These are phyloP conservation scores for Aspergillus luchuensis DNA, from an alignment of 2,329 filamentous ascomycete genomes.

Conservation along the genomic window DNA sequence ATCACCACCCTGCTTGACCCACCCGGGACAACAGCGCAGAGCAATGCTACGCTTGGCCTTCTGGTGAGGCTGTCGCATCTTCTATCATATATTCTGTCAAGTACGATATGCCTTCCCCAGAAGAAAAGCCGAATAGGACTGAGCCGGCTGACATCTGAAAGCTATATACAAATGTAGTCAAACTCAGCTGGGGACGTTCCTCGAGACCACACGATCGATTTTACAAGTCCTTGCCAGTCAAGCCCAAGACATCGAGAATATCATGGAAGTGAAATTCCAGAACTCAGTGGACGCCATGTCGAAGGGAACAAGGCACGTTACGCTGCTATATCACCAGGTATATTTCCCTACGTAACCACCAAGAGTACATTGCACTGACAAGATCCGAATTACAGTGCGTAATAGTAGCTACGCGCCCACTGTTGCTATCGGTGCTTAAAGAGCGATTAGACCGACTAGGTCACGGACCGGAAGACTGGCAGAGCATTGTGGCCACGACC, in stretches of 20 bases:
- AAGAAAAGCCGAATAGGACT: not conserved
- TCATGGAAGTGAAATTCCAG: slow-evolving; percentile 38
- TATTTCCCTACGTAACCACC: not conserved
- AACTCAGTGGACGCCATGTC: slow-evolving; percentile 42
- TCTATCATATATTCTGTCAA: slow-evolving; percentile 39
- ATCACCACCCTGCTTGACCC: slow-evolving; percentile 39
- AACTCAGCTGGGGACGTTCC: slow-evolving; percentile 37
- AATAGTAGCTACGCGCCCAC: slow-evolving; percentile 43
- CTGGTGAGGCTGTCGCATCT: slow-evolving; percentile 42
- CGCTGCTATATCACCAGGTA: slow-evolving; percentile 45
- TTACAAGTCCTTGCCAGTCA: slow-evolving; percentile 41
- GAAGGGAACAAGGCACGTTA: slow-evolving; percentile 42
- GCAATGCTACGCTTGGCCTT: slow-evolving; percentile 36
- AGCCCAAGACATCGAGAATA: slow-evolving; percentile 44
- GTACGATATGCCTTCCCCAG: slow-evolving; percentile 25
- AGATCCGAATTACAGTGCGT: slow-evolving; percentile 30
- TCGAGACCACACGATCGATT: slow-evolving; percentile 41
- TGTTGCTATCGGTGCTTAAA: slow-evolving; percentile 44
- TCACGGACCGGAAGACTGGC: slow-evolving; percentile 33
- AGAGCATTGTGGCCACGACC: slow-evolving; percentile 37
- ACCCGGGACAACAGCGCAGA: slow-evolving; percentile 28
- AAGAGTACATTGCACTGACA: too few species aligned
- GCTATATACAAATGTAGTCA: slow-evolving; percentile 42
- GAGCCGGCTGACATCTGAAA: slow-evolving; percentile 13
- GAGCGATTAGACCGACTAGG: slow-evolving; percentile 37